Percentiles rank a stretch among this genome's conserved stretches.
phyloP scores from a whole-genome alignment of 768 basidiomycete species.

The Coprinopsis strossmayeri region DNA sequence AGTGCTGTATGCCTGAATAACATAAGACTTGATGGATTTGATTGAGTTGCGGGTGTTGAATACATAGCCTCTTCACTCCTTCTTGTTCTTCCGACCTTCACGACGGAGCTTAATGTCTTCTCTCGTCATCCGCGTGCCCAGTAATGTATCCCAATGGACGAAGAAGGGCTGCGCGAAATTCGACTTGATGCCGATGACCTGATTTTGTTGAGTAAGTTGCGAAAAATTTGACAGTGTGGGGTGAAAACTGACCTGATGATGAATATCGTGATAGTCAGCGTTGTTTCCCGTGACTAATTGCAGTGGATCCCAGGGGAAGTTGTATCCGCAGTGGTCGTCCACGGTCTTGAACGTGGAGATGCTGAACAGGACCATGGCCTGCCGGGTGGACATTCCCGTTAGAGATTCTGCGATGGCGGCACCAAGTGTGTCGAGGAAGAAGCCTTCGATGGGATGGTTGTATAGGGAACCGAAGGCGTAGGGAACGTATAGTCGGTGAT shows the following conservation, averaged over 20 bases:
- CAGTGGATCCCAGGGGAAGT: conserved; percentile 84
- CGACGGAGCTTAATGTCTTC: conserved; percentile 50
- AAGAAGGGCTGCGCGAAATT: conserved; percentile 98
- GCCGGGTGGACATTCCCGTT: conserved; percentile 68
- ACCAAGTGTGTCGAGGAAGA: conserved; percentile 82
- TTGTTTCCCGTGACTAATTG: conserved; percentile 85
- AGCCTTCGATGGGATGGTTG: conserved; percentile 95
- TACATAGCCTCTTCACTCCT: not conserved
- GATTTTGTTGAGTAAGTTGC: conserved; percentile 4
- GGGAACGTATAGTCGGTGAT: conserved; percentile 94
- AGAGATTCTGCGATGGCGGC: conserved; percentile 68
- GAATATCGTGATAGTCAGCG: conserved; percentile 97
- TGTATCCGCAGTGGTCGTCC: conserved; percentile 93
- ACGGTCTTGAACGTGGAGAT: conserved; percentile 89
- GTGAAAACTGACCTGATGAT: conserved; percentile 70
- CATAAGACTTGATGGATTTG: not conserved
- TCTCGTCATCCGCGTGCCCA: conserved; percentile 81
- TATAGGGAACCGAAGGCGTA: conserved; percentile 96
- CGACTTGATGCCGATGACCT: conserved; percentile 84
- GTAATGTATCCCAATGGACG: conserved; percentile 83
- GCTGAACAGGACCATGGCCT: conserved; percentile 77
- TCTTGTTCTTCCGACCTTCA: conserved; percentile 23
- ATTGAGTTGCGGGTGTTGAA: not conserved
- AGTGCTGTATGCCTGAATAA: not conserved
- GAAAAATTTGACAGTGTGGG: not conserved